Evolutionary conservation across 108 stramenopile genomes (phyloP).

Genomic region (Epipyxis sp.): DNA sequence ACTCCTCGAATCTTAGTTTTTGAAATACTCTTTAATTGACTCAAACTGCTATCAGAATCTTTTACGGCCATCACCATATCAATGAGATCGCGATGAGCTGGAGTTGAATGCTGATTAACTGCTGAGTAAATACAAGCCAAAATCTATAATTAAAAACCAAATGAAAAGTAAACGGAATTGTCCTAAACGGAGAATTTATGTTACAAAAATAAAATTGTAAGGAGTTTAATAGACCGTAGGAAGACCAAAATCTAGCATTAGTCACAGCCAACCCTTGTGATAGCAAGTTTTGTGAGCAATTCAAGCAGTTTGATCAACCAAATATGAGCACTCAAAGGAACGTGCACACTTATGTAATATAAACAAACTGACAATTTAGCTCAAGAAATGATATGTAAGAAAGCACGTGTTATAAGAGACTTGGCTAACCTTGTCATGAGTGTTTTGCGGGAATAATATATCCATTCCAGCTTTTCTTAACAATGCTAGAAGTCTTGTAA

Average conservation of each 20-base stretch:
- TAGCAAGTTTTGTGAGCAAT: too few species aligned
- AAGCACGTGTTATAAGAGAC: background rate
- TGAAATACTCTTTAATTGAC: background rate
- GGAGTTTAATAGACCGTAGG: too few species aligned
- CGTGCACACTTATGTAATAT: too few species aligned
- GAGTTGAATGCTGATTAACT: background rate
- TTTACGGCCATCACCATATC: conserved; percentile 11
- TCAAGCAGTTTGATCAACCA: too few species aligned
- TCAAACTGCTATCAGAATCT: background rate
- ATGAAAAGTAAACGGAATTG: too few species aligned
- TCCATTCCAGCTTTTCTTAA: conserved; percentile 5
- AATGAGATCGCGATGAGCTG: conserved; percentile 11
- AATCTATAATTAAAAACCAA: background rate
- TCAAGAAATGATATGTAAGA: background rate
- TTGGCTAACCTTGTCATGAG: conserved; percentile 2
- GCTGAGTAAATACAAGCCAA: conserved; percentile 12
- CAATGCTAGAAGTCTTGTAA: background rate
- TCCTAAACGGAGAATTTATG: conserved; percentile 4
- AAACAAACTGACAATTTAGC: too few species aligned
- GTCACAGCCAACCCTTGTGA: too few species aligned
- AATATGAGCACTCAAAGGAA: too few species aligned
- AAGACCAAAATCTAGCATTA: too few species aligned
- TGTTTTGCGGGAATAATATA: background rate
- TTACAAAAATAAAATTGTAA: too few species aligned
- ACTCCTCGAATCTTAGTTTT: conserved; percentile 21